These are phyloP conservation scores for Phytophthora foliorum DNA, from an alignment of 352 stramenopile species.

Conservation along the genomic window DNA sequence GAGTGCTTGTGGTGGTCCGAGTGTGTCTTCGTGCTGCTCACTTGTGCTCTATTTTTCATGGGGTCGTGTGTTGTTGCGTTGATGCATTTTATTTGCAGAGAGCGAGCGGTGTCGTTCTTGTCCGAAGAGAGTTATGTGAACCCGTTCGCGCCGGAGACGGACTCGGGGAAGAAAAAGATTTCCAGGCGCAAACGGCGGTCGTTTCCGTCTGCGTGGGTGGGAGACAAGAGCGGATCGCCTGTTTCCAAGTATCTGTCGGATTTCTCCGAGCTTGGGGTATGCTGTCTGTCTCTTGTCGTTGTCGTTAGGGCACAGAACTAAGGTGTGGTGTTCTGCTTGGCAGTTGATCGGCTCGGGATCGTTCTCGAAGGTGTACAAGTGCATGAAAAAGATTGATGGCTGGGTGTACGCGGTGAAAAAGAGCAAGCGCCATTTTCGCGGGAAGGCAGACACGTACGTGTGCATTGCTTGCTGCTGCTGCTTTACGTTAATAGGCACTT, in stretches of 20 bases:
- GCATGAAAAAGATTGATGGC: conserved; percentile 88
- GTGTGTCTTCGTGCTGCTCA: conserved; percentile 13
- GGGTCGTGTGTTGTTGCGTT: conserved; percentile 8
- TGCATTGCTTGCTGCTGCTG: background rate
- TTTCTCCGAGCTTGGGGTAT: conserved; percentile 80
- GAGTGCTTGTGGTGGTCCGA: background rate
- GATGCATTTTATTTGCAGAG: conserved; percentile 23
- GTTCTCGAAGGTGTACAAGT: conserved; percentile 91
- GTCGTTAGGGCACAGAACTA: background rate
- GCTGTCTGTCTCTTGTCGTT: conserved; percentile 8
- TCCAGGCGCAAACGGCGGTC: conserved; percentile 73
- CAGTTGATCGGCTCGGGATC: conserved; percentile 84
- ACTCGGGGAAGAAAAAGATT: conserved; percentile 68
- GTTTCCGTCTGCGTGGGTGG: conserved; percentile 61
- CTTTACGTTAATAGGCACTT: background rate
- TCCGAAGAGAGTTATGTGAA: conserved; percentile 71
- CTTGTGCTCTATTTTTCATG: conserved; percentile 10
- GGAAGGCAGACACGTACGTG: conserved; percentile 84
- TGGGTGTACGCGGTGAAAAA: conserved; percentile 92
- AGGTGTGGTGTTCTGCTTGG: background rate
- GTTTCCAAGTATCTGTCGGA: conserved; percentile 84
- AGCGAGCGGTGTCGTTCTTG: conserved; percentile 35
- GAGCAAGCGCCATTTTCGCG: conserved; percentile 85
- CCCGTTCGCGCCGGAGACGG: conserved; percentile 68
- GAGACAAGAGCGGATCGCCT: conserved; percentile 39